phyloP scores from a whole-genome alignment of 768 basidiomycete genomes.

The Lyophyllum decastes region DNA sequence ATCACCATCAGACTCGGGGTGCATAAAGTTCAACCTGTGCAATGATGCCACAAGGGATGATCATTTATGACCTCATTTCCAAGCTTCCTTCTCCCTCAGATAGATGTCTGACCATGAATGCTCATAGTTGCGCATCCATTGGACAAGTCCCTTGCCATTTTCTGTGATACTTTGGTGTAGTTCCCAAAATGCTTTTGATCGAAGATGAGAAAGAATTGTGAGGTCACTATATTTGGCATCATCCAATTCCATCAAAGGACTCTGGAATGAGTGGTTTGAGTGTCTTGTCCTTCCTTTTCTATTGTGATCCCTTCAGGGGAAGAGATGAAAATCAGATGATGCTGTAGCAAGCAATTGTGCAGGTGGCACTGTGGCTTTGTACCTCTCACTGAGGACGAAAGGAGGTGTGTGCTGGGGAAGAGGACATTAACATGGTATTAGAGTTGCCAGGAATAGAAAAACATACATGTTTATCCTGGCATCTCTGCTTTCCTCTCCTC shows the following conservation, averaged over 20 bases:
- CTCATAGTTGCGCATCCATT: conserved; percentile 76
- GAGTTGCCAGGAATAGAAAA: not conserved
- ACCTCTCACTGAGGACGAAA: conserved; percentile 10
- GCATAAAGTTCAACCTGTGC: conserved; percentile 20
- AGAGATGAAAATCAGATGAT: conserved; percentile 50
- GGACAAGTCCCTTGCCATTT: conserved; percentile 67
- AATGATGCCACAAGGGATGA: conserved; percentile 24
- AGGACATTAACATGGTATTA: conserved; percentile 5
- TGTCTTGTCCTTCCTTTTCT: conserved; percentile 11
- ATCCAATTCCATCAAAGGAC: conserved; percentile 15
- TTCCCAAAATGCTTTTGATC: conserved; percentile 66
- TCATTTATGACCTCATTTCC: conserved; percentile 45
- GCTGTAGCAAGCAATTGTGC: conserved; percentile 43
- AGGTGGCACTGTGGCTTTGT: conserved; percentile 15
- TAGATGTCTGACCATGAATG: conserved; percentile 39
- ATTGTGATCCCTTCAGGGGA: conserved; percentile 26
- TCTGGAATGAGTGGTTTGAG: conserved; percentile 18
- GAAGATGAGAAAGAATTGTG: conserved; percentile 44
- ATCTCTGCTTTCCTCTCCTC: conserved; percentile 56
- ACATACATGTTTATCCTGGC: conserved; percentile 49
- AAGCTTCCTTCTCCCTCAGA: conserved; percentile 38
- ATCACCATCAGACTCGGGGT: conserved; percentile 14
- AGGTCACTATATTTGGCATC: conserved; percentile 18
- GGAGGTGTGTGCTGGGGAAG: conserved; percentile 17
- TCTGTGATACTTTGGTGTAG: conserved; percentile 63